A percentile compares a stretch with the other conserved stretches of the same genome.
phyloP scores from a whole-genome alignment of 495 filamentous ascomycete species.

The Podospora conica region DNA sequence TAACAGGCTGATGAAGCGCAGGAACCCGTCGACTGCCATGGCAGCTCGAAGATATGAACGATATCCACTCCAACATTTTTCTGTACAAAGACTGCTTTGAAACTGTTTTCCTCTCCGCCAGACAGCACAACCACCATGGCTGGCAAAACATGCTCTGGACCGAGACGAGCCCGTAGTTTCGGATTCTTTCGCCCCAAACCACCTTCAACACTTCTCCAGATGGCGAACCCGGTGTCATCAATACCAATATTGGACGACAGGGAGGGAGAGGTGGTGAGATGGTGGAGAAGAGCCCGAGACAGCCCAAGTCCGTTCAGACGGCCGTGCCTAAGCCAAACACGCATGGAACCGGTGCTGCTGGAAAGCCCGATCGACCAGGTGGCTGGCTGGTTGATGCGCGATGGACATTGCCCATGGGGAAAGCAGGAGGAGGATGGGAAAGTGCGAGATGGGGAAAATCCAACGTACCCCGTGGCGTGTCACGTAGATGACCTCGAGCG shows the following conservation, averaged over 20 bases:
- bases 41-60: not conserved
- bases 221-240: not conserved
- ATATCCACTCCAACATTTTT: not conserved
- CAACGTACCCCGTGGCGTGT: constrained; percentile 75
- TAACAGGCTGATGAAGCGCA: not conserved
- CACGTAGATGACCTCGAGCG: constrained; percentile 76
- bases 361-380: not conserved
- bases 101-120: not conserved
- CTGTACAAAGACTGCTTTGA: not conserved
- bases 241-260: not conserved
- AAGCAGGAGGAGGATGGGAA: not conserved
- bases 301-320: not conserved
- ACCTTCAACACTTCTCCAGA: not conserved
- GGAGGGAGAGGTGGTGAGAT: not conserved
- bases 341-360: not conserved
- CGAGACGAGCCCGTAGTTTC: not conserved
- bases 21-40: not conserved
- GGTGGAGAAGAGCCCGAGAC: not conserved
- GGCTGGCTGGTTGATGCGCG: not conserved
- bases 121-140: not conserved
- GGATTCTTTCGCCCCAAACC: not conserved
- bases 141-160: not conserved
- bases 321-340: not conserved
- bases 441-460: constrained; percentile 1
- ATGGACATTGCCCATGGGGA: not conserved